A percentile compares a stretch with the other conserved stretches of the same genome.
Conservation (phyloP, 176 grass and related monocot genomes). For the Triticum dicoccoides region DNA sequence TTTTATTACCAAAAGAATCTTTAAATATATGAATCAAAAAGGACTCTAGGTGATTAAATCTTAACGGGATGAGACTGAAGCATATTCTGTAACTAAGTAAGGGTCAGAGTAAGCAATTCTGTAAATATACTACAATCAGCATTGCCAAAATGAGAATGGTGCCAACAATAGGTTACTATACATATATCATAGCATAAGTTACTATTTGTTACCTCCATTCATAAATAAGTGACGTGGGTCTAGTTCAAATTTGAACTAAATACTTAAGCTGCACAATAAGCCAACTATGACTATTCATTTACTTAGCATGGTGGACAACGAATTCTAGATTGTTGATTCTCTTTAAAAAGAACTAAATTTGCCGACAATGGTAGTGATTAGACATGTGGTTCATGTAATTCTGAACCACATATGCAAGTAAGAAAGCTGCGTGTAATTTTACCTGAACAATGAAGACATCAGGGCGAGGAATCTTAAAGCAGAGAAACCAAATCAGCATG, state of each 20-base stretch:
- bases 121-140: neutral
- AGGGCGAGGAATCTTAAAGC: conserved; percentile 81
- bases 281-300: neutral
- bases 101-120: neutral
- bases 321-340: neutral
- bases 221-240: no score
- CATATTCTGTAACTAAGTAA: neutral
- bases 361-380: neutral
- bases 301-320: neutral
- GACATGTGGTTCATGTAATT: neutral
- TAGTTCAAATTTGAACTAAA: no score
- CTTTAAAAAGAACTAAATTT: neutral
- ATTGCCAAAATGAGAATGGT: neutral
- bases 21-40: neutral
- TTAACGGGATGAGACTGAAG: neutral
- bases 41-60: neutral
- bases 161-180: neutral
- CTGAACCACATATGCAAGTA: neutral
- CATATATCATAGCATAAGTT: neutral
- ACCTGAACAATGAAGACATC: conserved; percentile 88
- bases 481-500: conserved; percentile 80
- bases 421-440: neutral
- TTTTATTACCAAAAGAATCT: neutral
- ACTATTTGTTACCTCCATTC: neutral
- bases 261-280: neutral